Percentiles rank a stretch among this genome's conserved stretches.
phyloP scores from a whole-genome alignment of 495 filamentous ascomycete genomes.

The Aspergillus conjunctus region DNA sequence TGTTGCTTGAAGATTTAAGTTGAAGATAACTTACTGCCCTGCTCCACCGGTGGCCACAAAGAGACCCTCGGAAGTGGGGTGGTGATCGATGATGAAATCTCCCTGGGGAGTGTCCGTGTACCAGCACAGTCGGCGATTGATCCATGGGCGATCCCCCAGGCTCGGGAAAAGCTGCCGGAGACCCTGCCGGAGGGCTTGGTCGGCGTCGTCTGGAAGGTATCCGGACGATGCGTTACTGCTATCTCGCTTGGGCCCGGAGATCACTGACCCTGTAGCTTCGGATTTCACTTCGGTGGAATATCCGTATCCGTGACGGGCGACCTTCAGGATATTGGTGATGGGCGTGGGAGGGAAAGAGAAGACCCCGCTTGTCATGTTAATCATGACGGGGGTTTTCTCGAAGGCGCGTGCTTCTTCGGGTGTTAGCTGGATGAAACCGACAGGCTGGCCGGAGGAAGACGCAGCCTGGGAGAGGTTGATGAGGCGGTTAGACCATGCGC shows the following conservation, averaged over 20 bases:
- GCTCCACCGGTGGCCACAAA: constrained; percentile 79
- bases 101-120: constrained; percentile 75
- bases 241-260: constrained; percentile 30
- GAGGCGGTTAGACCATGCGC: constrained; percentile 75
- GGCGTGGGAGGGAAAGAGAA: constrained; percentile 72
- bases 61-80: constrained; percentile 62
- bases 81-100: constrained; percentile 75
- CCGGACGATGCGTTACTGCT: constrained; percentile 32
- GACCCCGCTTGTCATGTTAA: constrained; percentile 74
- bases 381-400: constrained; percentile 63
- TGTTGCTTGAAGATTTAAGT: not conserved
- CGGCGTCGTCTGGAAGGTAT: constrained; percentile 41
- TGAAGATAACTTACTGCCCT: constrained; percentile 57
- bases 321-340: constrained; percentile 54
- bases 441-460: constrained; percentile 70
- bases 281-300: constrained; percentile 45
- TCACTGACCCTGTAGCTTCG: constrained; percentile 11
- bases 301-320: constrained; percentile 78
- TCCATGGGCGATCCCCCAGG: constrained; percentile 60
- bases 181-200: constrained; percentile 53
- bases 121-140: constrained; percentile 73
- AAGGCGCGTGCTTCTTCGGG: constrained; percentile 61
- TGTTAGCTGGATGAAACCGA: constrained; percentile 70
- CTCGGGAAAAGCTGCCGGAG: constrained; percentile 60
- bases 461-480: constrained; percentile 69